Percentiles rank a stretch among this genome's conserved stretches.
Evolutionary conservation across 2,329 filamentous ascomycete genomes (phyloP).

Genomic region (Exophiala sp.): DNA sequence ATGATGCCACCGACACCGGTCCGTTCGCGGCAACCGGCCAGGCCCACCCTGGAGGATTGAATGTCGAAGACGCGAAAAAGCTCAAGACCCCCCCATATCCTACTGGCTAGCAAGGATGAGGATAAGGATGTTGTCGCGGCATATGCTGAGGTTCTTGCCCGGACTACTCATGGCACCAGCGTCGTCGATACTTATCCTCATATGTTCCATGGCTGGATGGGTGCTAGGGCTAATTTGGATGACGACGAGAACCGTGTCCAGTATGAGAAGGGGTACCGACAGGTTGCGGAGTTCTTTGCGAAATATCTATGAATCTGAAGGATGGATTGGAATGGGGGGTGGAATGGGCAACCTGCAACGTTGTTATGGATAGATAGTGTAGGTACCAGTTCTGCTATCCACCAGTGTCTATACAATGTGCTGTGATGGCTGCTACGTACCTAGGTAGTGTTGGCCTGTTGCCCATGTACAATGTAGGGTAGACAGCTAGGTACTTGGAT

Average conservation of each 20-base stretch:
- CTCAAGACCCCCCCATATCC: constrained; percentile 56
- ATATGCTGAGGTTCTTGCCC: constrained; percentile 49
- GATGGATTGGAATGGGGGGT: too few relatives aligned
- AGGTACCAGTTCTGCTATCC: too few relatives aligned
- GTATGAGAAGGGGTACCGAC: constrained; percentile 50
- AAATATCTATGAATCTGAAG: not conserved
- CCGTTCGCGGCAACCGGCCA: too few relatives aligned
- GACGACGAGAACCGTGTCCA: constrained; percentile 51
- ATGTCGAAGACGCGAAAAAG: constrained; percentile 53
- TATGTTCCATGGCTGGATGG: constrained; percentile 71
- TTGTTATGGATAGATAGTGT: too few relatives aligned
- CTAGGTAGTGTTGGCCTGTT: too few relatives aligned
- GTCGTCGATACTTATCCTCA: constrained; percentile 59
- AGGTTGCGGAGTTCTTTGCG: not conserved
- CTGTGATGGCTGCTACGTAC: too few relatives aligned
- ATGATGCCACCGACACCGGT: constrained; percentile 11
- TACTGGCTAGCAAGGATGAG: constrained; percentile 64
- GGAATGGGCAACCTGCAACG: too few relatives aligned
- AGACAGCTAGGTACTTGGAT: too few relatives aligned
- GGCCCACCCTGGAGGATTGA: constrained; percentile 31
- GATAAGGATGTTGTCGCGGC: constrained; percentile 46
- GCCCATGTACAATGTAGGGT: too few relatives aligned
- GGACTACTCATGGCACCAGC: constrained; percentile 48
- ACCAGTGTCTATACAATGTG: too few relatives aligned
- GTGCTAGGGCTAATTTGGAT: constrained; percentile 55